These are phyloP conservation scores for Aspergillus persii DNA, from an alignment of 2,329 filamentous ascomycete genomes.

Conservation along the genomic window DNA sequence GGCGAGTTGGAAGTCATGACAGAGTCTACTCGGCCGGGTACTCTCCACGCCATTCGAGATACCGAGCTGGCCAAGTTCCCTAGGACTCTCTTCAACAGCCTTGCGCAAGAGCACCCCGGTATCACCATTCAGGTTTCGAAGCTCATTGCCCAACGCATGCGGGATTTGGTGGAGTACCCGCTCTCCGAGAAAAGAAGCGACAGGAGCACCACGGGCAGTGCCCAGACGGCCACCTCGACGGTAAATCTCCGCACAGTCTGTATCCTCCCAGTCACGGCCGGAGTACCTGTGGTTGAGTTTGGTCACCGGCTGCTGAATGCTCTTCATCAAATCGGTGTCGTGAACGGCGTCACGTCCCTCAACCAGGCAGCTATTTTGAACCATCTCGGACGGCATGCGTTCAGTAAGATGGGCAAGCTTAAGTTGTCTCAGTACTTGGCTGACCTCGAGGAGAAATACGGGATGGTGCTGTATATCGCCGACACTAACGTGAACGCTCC, in stretches of 20 bases:
- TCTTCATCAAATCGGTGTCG: slow-evolving; percentile 80
- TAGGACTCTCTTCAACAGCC: slow-evolving; percentile 92
- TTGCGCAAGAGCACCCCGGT: slow-evolving; percentile 93
- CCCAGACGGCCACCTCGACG: slow-evolving; percentile 67
- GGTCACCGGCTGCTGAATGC: slow-evolving; percentile 85
- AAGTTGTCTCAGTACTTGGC: slow-evolving; percentile 95
- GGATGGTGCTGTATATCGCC: slow-evolving; percentile 90
- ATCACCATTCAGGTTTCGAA: slow-evolving; percentile 99
- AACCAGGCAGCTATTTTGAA: slow-evolving; percentile 94
- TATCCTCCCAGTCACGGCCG: slow-evolving; percentile 83
- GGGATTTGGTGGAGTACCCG: slow-evolving; percentile 79
- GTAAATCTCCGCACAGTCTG: slow-evolving; percentile 91
- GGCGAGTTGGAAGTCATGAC: slow-evolving; percentile 97
- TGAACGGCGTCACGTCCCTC: slow-evolving; percentile 85
- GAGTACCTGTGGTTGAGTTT: slow-evolving; percentile 93
- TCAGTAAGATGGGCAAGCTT: slow-evolving; percentile 94
- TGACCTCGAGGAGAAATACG: slow-evolving; percentile 95
- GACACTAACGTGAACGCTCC: slow-evolving; percentile 96
- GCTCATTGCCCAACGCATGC: slow-evolving; percentile 94
- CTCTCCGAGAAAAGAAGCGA: slow-evolving; percentile 66
- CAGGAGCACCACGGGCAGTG: slow-evolving; percentile 51
- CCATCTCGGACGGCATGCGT: slow-evolving; percentile 91
- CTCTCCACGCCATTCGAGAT: slow-evolving; percentile 91
- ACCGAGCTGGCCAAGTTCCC: slow-evolving; percentile 96
- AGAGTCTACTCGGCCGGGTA: slow-evolving; percentile 85